Evolutionary conservation across 1,284 basidiomycete genomes (phyloP), one percentile per base, ranked within the genome.

Genomic region (Austroboletus novae-zelandiae): DNA sequence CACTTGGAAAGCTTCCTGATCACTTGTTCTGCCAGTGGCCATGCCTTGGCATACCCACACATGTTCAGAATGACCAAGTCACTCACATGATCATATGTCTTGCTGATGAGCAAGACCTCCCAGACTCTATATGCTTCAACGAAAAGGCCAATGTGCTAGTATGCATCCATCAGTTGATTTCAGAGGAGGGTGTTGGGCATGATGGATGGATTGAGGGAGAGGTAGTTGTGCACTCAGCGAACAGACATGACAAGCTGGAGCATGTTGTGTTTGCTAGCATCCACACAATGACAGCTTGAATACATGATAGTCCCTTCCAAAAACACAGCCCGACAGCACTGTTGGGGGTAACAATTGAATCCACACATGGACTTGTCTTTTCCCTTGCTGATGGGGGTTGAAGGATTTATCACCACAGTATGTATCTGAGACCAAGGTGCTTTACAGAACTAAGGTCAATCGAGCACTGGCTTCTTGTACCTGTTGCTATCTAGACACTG

Each of bases 131-230:
- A 82, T 8, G 89, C 86, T 54, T 89, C 84, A 1, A 71, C 73
- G 52, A 84, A 86, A 49, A 82, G 83, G 4, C 83, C 85, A 5
- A 85, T 77, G 20, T 84, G 83, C 59, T 89, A 84, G 70, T 97
- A 98, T 1, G 91, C 87, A 65, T 91, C 84, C 89, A 98, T 93
- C 51, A 98, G 74, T 57, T 91, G 82, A 62, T 94, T 96, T 76
- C 89, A 85, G n/a, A 94, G 75, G 1, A 75, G 71, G 13, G 83
- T 75, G 61, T 94, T 88, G 3, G 91, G 89, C 18, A 81, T 78
- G 53, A 96, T 72, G 17, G 78, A 76, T 10, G 84, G 76, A 61
- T 97, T 93, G 39, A 94, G 74, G 43, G 84, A 86, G 58, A 97
- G 76, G 47, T 87, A 74, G 53, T 89, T 82, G 65, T 97, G 93